These are phyloP conservation scores for Apiospora hydei DNA, from an alignment of 2,329 filamentous ascomycete genomes.

Conservation along the genomic window DNA sequence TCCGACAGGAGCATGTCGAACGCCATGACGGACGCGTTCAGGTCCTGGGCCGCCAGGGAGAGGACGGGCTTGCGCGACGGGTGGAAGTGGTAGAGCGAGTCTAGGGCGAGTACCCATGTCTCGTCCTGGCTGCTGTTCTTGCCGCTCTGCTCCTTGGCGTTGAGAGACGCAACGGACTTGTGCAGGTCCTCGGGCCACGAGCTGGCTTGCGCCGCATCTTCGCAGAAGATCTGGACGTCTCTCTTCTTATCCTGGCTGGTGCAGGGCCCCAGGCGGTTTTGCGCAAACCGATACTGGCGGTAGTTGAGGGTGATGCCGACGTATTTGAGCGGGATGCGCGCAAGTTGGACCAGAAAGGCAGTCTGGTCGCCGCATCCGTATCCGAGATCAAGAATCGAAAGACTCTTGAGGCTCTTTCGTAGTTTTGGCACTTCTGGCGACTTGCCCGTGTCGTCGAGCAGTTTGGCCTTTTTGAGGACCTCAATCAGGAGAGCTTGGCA, in stretches of 20 bases:
- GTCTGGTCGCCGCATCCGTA: slow-evolving; percentile 68
- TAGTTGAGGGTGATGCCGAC: slow-evolving; percentile 58
- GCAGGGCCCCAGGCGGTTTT: slow-evolving; percentile 9
- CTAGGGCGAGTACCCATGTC: slow-evolving; percentile 61
- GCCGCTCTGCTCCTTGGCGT: background rate
- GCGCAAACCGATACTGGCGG: background rate
- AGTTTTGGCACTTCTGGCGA: background rate
- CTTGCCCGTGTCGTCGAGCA: slow-evolving; percentile 39
- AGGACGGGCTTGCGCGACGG: slow-evolving; percentile 59
- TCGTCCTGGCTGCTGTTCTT: slow-evolving; percentile 33
- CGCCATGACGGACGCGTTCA: slow-evolving; percentile 59
- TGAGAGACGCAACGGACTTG: background rate
- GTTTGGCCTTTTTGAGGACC: slow-evolving; percentile 52
- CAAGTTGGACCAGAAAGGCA: slow-evolving; percentile 48
- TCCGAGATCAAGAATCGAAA: slow-evolving; percentile 58
- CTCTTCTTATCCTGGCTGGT: background rate
- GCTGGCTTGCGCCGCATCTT: slow-evolving; percentile 56
- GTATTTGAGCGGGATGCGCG: slow-evolving; percentile 48
- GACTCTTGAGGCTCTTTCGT: background rate
- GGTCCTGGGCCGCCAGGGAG: slow-evolving; percentile 45
- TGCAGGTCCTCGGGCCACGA: background rate
- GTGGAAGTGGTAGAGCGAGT: slow-evolving; percentile 64
- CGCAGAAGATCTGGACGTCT: slow-evolving; percentile 51
- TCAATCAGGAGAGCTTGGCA: slow-evolving; percentile 56
- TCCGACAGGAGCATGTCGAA: slow-evolving; percentile 59